phyloP scores from a whole-genome alignment of 495 filamentous ascomycete species.

The Lindgomyces ingoldianus region DNA sequence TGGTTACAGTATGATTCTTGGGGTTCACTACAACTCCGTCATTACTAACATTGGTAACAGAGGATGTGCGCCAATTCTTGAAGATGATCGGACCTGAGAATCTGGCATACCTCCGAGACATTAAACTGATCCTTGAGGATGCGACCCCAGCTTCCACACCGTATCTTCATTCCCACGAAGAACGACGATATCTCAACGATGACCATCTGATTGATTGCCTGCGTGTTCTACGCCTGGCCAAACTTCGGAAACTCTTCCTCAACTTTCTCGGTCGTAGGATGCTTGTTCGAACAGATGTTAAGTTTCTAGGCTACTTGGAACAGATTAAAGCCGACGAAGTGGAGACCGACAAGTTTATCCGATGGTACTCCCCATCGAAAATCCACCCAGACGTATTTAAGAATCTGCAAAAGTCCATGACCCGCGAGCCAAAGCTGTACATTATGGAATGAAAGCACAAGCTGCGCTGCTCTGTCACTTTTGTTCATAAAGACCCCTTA shows the following conservation, averaged over 20 bases:
- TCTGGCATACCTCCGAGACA: constrained; percentile 31
- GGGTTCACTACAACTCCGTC: neutral
- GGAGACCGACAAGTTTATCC: neutral
- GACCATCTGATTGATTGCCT: constrained; percentile 40
- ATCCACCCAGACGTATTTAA: constrained; percentile 22
- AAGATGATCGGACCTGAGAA: constrained; percentile 40
- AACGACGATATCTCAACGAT: constrained; percentile 43
- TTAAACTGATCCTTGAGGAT: constrained; percentile 38
- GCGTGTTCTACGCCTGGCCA: constrained; percentile 29
- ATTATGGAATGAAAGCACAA: neutral
- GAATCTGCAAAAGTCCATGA: constrained; percentile 33
- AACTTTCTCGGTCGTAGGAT: constrained; percentile 37
- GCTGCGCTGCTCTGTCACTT: neutral
- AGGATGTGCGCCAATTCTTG: constrained; percentile 39
- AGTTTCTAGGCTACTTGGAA: constrained; percentile 38
- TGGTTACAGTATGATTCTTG: constrained; percentile 33
- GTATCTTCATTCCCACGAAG: constrained; percentile 31
- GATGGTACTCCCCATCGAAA: constrained; percentile 20
- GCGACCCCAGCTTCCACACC: constrained; percentile 37
- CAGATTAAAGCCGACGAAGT: constrained; percentile 41
- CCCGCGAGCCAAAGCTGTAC: constrained; percentile 38
- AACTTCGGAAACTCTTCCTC: constrained; percentile 36
- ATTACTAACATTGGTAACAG: neutral
- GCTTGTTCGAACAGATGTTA: constrained; percentile 26
- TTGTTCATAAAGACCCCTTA: neutral